Evolutionary conservation across 2,329 filamentous ascomycete genomes (phyloP).

Genomic region (Epichloe sylvatica): DNA sequence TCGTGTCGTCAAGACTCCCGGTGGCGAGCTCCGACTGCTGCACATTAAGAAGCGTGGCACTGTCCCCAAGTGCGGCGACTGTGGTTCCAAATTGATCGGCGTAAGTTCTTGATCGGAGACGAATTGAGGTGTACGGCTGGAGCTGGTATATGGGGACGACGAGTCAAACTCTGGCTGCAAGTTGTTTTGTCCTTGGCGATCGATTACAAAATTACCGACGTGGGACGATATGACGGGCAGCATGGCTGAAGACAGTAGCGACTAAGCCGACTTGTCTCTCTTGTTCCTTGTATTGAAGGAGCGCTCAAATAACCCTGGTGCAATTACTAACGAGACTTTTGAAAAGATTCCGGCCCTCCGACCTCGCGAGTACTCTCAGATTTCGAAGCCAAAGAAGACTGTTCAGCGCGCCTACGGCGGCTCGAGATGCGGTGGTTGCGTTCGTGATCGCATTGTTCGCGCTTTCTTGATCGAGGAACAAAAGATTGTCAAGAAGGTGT

Average conservation of each 20-base stretch:
- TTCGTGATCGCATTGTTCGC: constrained; percentile 93
- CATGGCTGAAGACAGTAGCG: background rate
- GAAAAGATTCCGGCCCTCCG: constrained; percentile 81
- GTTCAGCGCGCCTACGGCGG: constrained; percentile 97
- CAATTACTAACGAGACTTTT: constrained; percentile 8
- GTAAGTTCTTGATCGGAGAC: constrained; percentile 49
- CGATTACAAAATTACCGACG: background rate
- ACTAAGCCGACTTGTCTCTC: background rate
- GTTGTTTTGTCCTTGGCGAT: background rate
- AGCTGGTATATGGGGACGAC: background rate
- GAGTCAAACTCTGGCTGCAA: background rate
- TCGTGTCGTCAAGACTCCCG: constrained; percentile 89
- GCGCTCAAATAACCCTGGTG: too few species aligned
- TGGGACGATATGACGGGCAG: background rate
- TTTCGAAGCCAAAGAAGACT: constrained; percentile 98
- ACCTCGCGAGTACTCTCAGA: constrained; percentile 90
- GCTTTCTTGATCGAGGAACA: constrained; percentile 99
- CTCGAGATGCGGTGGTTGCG: constrained; percentile 96
- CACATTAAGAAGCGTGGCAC: constrained; percentile 99
- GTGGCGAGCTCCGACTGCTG: constrained; percentile 86
- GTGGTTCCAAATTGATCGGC: constrained; percentile 90
- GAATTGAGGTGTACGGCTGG: constrained; percentile 4
- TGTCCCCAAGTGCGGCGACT: constrained; percentile 98
- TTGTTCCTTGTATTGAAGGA: background rate
- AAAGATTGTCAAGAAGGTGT: constrained; percentile 99